Evolutionary conservation across 2,329 filamentous ascomycete genomes (phyloP), one percentile per base, ranked within the genome.

Genomic region (Aschersonia sp.): DNA sequence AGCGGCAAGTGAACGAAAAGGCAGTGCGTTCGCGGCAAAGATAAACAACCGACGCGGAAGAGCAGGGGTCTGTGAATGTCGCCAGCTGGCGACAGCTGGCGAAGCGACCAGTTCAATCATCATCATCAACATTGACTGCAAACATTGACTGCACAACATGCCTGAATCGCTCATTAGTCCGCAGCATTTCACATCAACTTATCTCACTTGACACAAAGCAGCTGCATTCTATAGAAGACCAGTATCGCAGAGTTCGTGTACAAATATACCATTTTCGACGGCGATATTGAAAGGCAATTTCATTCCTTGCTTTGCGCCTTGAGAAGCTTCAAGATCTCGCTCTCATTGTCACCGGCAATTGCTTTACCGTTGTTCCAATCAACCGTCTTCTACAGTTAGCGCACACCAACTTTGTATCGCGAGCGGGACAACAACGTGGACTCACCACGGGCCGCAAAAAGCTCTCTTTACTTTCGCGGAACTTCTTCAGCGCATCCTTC

Each of bases 301-400:
- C 40, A 51, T 4, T 49, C 30, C 30, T 45, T 30, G 28, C 31
- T 47, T 31, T 47, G 47, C 30, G 77, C 71, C 50, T 80, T 77
- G 47, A 96, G 66, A 65, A 95, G 73, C 66, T 84, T 88, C 60
- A 95, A 66, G 51, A 97, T 96, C 69, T 91, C 85, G 12, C 88
- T 94, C 69, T 95, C 83, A 54, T 85, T 82, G 46, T 85, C 86
- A 28, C 87, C 86, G 30, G 78, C 70, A 68, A 85, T 72, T 44
- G 82, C 91, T 63, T 80, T 85, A 54, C 89, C 92, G 63, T 91
- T 89, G 62, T 84, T 87, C 92, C 92, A 97, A 63, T 97, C 91
- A 47, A 97, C 91, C 50, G 84, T 68, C 76, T 65, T 31, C 20
- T 31, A 9, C 10, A 43, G 20, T 50, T 38, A 45, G 45, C 48